Base-by-base conservation (phyloP, 192 early-diverging fungal genomes). In the Gonapodya prolifera region DNA sequence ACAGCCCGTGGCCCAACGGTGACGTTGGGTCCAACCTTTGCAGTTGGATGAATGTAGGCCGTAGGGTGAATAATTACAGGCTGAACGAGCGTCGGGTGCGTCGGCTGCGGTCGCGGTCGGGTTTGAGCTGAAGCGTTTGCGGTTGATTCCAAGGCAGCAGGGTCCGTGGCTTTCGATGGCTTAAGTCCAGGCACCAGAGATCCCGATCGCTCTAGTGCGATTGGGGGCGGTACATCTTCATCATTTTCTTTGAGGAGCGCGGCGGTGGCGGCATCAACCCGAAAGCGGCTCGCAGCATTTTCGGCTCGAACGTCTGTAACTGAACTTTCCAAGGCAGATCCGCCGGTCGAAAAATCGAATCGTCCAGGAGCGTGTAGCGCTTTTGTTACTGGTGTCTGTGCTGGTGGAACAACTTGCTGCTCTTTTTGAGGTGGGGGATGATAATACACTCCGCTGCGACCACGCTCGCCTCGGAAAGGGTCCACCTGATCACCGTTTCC, bases 11-110 rank as follows among this genome's bases (percentile, higher is more conserved):
- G 93, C 30, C 95, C 95, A 78, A 99, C 93, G 33, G 92, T 93
- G 2, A 96, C 96, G 83, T 99, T 97, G 76, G 97, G 97, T 18
- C 97, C 97, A 76, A 99, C 90, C 82, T 91, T 94, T 35, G 96
- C 95, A 34, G 91, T 90, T 34, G 97, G 94, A 86, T 99, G 93
- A 70, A 99, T 81, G 73, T 92, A 86, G 18, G 97, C 97, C 30
- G 92, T 92, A 23, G 95, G 95, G 81, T 99, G 96, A 80, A 98
- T 96, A 84, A 90, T 96, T 13, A 96, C 97, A 33, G 95, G 92
- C 33, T 92, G 94, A 77, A 93, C 89, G 78, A 98, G 89, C 78
- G 94, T 91, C 18, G 93, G 91, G 1, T 92, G 88, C 34, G 61
- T 30, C 30, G 91, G 86, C 70, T 91, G 80, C 81, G 87, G 86